Evolutionary conservation across 352 stramenopile genomes (phyloP).

Genomic region (Globisporangium radiosum): DNA sequence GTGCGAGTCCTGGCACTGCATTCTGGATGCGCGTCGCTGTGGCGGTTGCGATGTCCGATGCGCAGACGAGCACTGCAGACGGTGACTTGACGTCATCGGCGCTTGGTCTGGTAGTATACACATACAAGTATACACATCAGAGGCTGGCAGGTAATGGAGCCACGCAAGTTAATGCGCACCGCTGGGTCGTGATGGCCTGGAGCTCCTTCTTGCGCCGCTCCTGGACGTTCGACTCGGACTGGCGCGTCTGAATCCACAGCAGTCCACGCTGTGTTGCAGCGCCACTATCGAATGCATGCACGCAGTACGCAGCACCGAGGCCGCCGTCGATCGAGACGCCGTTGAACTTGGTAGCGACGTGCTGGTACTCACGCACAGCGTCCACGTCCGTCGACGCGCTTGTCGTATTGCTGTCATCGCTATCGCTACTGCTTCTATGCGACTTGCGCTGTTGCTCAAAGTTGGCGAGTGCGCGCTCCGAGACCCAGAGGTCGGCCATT

Average conservation of each 20-base stretch:
- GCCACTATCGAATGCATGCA: slow-evolving; percentile 8
- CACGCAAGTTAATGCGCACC: not conserved
- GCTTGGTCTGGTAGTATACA: no score
- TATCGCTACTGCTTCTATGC: not conserved
- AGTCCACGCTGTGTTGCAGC: slow-evolving; percentile 18
- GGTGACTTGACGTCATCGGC: slow-evolving; percentile 1
- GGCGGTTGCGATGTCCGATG: slow-evolving; percentile 18
- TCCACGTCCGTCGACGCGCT: slow-evolving; percentile 1
- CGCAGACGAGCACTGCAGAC: slow-evolving; percentile 11
- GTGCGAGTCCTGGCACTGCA: slow-evolving; percentile 27
- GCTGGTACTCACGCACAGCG: slow-evolving; percentile 25
- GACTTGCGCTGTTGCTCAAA: slow-evolving; percentile 30
- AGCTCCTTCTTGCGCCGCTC: slow-evolving; percentile 45
- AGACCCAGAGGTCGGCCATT: slow-evolving; percentile 44
- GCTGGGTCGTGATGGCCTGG: slow-evolving; percentile 44
- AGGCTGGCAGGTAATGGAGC: no score
- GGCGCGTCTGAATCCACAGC: slow-evolving; percentile 43
- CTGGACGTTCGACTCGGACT: slow-evolving; percentile 49
- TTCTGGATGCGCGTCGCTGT: slow-evolving; percentile 36
- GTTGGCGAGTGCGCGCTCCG: slow-evolving; percentile 25
- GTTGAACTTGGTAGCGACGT: slow-evolving; percentile 47
- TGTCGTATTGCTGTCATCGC: not conserved
- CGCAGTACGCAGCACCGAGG: slow-evolving; percentile 27
- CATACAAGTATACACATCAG: no score
- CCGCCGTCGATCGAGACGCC: slow-evolving; percentile 42